Conservation (phyloP, 208 protist genomes). For the Acanthamoeba healyi region DNA sequence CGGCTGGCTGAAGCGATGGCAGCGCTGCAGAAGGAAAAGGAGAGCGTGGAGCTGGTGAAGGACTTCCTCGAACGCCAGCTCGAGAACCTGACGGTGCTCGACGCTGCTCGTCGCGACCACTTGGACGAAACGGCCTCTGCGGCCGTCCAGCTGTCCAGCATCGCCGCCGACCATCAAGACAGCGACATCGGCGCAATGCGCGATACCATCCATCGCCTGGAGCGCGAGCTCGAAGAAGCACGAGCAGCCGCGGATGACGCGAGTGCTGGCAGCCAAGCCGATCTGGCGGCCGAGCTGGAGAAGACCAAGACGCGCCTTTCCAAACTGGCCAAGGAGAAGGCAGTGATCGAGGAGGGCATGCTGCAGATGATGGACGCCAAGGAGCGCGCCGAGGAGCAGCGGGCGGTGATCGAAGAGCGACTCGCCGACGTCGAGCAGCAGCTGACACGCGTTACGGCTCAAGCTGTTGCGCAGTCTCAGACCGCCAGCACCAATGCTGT, state of each 20-base stretch:
- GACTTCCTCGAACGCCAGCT: conserved; percentile 44
- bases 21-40: neutral
- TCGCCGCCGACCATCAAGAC: neutral
- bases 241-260: neutral
- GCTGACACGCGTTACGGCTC: neutral
- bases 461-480: too few relatives aligned
- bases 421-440: neutral
- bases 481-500: neutral
- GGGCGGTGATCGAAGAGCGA: neutral
- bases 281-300: too few relatives aligned
- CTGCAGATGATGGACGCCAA: conserved; percentile 11
- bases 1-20: neutral
- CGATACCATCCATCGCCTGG: neutral
- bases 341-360: neutral
- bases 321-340: neutral
- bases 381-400: neutral
- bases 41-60: neutral
- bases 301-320: too few relatives aligned
- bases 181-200: too few relatives aligned
- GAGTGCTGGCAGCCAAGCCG: neutral
- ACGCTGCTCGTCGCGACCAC: neutral
- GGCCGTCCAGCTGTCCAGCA: neutral
- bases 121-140: neutral
- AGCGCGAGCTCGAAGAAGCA: neutral
- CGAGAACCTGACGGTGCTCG: neutral